phyloP scores from a whole-genome alignment of 768 basidiomycete species.

The Porpolomopsis calyptriformis region DNA sequence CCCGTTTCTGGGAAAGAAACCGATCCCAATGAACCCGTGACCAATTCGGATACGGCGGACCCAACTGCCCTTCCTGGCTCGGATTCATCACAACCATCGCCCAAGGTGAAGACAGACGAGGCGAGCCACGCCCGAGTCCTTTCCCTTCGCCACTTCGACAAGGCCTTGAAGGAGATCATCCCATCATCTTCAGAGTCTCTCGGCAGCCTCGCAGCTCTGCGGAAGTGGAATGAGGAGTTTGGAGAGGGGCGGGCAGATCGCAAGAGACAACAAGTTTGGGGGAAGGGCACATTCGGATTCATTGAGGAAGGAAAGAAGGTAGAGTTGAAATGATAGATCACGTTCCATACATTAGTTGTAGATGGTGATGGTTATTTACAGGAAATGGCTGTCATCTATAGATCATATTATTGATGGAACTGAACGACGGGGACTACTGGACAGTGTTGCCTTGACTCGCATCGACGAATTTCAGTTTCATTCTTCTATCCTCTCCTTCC shows the following conservation, averaged over 20 bases:
- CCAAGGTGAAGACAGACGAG: not conserved
- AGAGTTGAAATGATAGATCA: slow-evolving; percentile 25
- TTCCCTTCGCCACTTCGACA: slow-evolving; percentile 57
- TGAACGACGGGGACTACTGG: no score
- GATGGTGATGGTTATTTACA: not conserved
- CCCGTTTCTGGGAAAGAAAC: no score
- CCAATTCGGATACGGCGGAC: not conserved
- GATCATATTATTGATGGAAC: no score
- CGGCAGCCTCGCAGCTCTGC: slow-evolving; percentile 62
- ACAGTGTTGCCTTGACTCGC: no score
- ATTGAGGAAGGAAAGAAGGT: slow-evolving; percentile 39
- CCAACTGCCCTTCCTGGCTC: not conserved
- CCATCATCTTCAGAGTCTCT: slow-evolving; percentile 80
- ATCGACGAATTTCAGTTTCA: no score
- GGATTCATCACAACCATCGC: slow-evolving; percentile 3
- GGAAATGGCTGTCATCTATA: no score
- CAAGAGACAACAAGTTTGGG: slow-evolving; percentile 68
- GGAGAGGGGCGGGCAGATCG: slow-evolving; percentile 71
- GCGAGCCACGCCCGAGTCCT: slow-evolving; percentile 29
- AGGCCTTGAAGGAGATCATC: slow-evolving; percentile 82
- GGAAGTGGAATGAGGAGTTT: slow-evolving; percentile 90
- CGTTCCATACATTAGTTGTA: no score
- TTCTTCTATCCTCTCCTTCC: no score
- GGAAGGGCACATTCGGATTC: slow-evolving; percentile 84
- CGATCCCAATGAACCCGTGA: slow-evolving; percentile 5